Evolutionary conservation across 768 basidiomycete genomes (phyloP), one percentile per base, ranked within the genome.

Genomic region (Cyclocybe aegerita): DNA sequence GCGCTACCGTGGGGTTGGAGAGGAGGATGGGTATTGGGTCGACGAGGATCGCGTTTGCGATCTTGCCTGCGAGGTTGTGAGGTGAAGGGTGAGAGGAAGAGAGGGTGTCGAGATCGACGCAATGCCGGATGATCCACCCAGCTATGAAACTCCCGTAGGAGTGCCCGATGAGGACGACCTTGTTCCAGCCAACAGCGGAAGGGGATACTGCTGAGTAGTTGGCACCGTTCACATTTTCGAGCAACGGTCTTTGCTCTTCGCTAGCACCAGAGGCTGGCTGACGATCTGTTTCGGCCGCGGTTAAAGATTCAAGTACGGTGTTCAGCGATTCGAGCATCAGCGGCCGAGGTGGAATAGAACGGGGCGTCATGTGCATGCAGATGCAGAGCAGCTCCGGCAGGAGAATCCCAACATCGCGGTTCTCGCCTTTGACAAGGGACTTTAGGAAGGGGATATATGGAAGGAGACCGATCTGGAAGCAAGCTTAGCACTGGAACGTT

Each of bases 11-110:
- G 4, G 85, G 81, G 37, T 80, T 73, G 65, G 85, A 82, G 6
- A 87, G 71, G 2, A 87, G 66, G 53, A 88, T 74, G 0, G 84
- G 82, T 34, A 86, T 82, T 2, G 85, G 86, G 65, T 87, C 85
- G 39, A 86, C 67, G 40, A 88, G 69, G 23, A 86, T 64, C 23
- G 68, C 63, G 14, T 76, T 70, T 1, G 71, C 61, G 52, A 87
- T 67, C 37, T 72, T 65, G 64, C 30, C 55, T 8, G 47, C 65
- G 9, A 70, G 61, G 29, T 9, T 32, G 30, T 31, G 16, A 36
- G 23, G 39, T 14, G 14, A 11, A 2, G 30, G 7, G 16, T 32
- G 17, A 8, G 34, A 15, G 4, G 41, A 43, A 35, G 33, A 53
- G 63, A 43, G 48, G 33, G 47, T 17, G 39, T 48, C 50, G 8